These are phyloP conservation scores for Coemansia sp. DNA, from an alignment of 192 early-diverging fungal species.

Conservation along the genomic window DNA sequence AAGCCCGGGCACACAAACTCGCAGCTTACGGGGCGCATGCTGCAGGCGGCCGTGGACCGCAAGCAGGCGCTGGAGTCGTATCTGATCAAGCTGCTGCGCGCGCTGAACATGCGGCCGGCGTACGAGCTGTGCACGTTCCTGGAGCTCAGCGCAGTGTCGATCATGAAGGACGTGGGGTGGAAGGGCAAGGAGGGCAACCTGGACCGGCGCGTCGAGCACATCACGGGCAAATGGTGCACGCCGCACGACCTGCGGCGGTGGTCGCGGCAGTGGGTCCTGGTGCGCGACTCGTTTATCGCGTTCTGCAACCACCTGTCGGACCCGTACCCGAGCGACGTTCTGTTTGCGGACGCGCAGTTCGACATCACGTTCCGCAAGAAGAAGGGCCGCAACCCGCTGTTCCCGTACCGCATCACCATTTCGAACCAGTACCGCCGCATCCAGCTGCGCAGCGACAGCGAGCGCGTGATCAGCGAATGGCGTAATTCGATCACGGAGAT, in stretches of 20 bases:
- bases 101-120: conserved; percentile 59
- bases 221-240: conserved; percentile 48
- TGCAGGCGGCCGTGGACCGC: conserved; percentile 48
- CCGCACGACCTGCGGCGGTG: conserved; percentile 54
- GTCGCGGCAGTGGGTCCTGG: conserved; percentile 67
- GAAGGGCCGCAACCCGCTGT: conserved; percentile 53
- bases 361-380: conserved; percentile 51
- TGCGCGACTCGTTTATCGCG: conserved; percentile 68
- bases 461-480: conserved; percentile 69
- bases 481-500: conserved; percentile 60
- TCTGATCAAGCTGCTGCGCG: conserved; percentile 57
- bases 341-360: conserved; percentile 53
- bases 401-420: conserved; percentile 61
- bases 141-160: conserved; percentile 68
- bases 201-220: conserved; percentile 62
- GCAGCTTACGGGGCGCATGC: conserved; percentile 17
- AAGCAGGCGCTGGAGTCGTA: conserved; percentile 64
- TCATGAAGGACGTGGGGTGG: conserved; percentile 79
- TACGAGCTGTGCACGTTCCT: conserved; percentile 77
- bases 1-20: conserved; percentile 24
- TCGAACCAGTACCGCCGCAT: conserved; percentile 62
- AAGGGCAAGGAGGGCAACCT: conserved; percentile 80
- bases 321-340: conserved; percentile 51
- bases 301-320: conserved; percentile 53
- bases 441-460: conserved; percentile 66